A percentile compares a stretch with the other conserved stretches of the same genome.
Conservation (phyloP, 805 yeast species). For the Sugiyamaella chiloensis region DNA sequence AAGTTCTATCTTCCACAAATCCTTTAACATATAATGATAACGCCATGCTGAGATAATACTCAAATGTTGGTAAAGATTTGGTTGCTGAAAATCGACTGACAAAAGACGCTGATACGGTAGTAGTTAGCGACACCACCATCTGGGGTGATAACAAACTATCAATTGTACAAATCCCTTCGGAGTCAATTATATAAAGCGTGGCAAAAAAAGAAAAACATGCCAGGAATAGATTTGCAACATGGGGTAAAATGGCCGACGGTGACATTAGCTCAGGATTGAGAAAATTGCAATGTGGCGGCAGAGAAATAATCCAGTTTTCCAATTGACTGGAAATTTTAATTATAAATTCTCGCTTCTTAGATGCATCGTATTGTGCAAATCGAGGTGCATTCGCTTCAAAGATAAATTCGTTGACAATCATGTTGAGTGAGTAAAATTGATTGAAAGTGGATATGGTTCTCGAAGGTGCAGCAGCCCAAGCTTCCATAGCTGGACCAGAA, state of each 20-base stretch:
- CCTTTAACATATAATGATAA: conserved; percentile 7
- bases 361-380: neutral
- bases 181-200: conserved; percentile 8
- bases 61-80: conserved; percentile 14
- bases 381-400: conserved; percentile 10
- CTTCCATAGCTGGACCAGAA: too few relatives aligned
- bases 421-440: conserved; percentile 1
- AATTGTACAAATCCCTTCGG: neutral
- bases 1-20: neutral
- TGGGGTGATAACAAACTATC: conserved; percentile 5
- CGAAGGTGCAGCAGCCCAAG: conserved; percentile 1
- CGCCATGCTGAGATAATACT: conserved; percentile 11
- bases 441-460: conserved; percentile 12
- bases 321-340: neutral
- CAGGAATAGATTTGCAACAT: conserved; percentile 7
- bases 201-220: conserved; percentile 10
- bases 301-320: conserved; percentile 1
- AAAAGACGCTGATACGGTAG: conserved; percentile 1
- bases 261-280: neutral
- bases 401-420: conserved; percentile 11
- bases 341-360: conserved; percentile 2
- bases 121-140: conserved; percentile 5
- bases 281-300: conserved; percentile 9
- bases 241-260: conserved; percentile 8
- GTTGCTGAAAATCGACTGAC: neutral